Conservation (phyloP, 1,284 basidiomycete genomes). For the Sparassis latifolia region DNA sequence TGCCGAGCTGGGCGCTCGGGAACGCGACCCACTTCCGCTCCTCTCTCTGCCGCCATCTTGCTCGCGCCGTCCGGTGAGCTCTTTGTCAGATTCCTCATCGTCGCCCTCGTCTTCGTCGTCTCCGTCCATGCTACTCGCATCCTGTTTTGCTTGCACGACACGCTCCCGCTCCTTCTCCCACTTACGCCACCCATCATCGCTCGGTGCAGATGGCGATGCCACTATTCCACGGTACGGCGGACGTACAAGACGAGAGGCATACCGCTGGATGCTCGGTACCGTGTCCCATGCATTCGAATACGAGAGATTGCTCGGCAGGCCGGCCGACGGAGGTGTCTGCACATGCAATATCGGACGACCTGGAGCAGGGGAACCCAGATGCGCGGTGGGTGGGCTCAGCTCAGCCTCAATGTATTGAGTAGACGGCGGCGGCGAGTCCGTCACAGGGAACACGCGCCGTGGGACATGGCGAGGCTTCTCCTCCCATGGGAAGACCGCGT, state of each 20-base stretch:
- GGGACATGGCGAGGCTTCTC: slow-evolving; percentile 57
- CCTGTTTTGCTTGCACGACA: slow-evolving; percentile 47
- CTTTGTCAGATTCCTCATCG: slow-evolving; percentile 28
- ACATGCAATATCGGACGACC: slow-evolving; percentile 5
- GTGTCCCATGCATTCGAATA: slow-evolving; percentile 82
- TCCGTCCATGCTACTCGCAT: slow-evolving; percentile 70
- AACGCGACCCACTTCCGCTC: slow-evolving; percentile 18
- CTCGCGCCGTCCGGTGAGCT: slow-evolving; percentile 68
- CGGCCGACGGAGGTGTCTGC: slow-evolving; percentile 26
- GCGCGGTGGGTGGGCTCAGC: slow-evolving; percentile 1
- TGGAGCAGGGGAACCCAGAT: neutral
- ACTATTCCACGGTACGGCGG: slow-evolving; percentile 21
- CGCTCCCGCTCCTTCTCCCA: slow-evolving; percentile 32
- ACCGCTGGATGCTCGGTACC: slow-evolving; percentile 71
- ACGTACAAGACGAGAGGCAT: slow-evolving; percentile 58
- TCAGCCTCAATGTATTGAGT: slow-evolving; percentile 35
- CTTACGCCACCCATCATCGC: slow-evolving; percentile 36
- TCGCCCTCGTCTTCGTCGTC: slow-evolving; percentile 81
- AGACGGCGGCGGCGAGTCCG: slow-evolving; percentile 51
- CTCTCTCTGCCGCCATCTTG: slow-evolving; percentile 20
- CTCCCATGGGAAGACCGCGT: slow-evolving; percentile 93
- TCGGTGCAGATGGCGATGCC: slow-evolving; percentile 13
- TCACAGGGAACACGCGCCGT: slow-evolving; percentile 71
- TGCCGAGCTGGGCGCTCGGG: slow-evolving; percentile 24
- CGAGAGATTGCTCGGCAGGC: slow-evolving; percentile 48